Percentiles rank a stretch among this genome's conserved stretches.
Conservation (phyloP, 2,329 filamentous ascomycete species). For the Arthrobotrys iridis region DNA sequence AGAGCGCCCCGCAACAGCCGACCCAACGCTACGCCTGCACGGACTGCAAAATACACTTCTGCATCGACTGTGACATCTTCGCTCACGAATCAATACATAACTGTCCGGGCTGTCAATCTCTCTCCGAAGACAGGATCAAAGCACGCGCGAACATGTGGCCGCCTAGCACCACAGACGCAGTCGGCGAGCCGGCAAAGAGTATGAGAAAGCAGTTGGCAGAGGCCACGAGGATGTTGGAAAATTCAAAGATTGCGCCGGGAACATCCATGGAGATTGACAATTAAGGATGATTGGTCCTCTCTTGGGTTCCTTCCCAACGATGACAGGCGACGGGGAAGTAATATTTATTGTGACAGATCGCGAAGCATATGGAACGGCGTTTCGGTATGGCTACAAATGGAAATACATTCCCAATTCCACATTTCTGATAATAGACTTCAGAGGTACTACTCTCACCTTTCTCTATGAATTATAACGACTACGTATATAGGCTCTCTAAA, state of each 20-base stretch:
- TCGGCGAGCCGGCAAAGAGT: not conserved
- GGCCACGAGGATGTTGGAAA: slow-evolving; percentile 51
- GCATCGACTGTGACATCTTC: slow-evolving; percentile 97
- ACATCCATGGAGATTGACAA: slow-evolving; percentile 56
- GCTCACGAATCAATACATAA: slow-evolving; percentile 95
- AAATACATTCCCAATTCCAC: not conserved
- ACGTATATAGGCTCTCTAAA: too few relatives aligned
- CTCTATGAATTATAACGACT: not conserved
- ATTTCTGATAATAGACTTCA: not conserved
- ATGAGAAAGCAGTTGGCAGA: slow-evolving; percentile 44
- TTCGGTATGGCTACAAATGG: not conserved
- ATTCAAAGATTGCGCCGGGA: slow-evolving; percentile 30
- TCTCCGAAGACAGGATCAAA: slow-evolving; percentile 5
- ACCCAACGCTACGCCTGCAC: slow-evolving; percentile 81
- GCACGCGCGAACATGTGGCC: not conserved
- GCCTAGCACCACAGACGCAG: not conserved
- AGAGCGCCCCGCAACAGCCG: slow-evolving; percentile 30
- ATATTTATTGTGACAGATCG: not conserved
- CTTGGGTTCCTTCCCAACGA: too few relatives aligned
- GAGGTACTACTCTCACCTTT: not conserved
- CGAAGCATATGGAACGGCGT: not conserved
- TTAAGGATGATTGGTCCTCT: not conserved
- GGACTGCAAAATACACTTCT: slow-evolving; percentile 89
- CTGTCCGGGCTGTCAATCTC: slow-evolving; percentile 82
- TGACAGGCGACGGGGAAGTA: not conserved